Evolutionary conservation across 2,329 filamentous ascomycete species (phyloP), one percentile per base, ranked within the genome.

Genomic region (Fusarium phyllophilum): DNA sequence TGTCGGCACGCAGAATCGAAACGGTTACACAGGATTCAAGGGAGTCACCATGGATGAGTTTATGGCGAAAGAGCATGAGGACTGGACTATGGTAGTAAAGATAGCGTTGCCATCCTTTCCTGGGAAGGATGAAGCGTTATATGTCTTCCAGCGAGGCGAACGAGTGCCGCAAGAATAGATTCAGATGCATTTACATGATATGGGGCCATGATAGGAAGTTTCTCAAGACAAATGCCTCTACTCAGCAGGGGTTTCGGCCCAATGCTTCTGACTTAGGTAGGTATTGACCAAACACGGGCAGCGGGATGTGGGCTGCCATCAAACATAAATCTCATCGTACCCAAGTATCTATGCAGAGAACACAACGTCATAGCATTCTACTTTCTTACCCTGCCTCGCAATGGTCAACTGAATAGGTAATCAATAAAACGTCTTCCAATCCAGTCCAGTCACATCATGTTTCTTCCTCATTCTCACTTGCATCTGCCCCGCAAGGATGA

Each of bases 51-150:
- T 93, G 80, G 91, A 91, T 75, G 86, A 91, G 77, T 94, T 90
- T 84, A 90, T 94, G 83, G 86, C 82, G 68, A 83, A 80, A 54
- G 88, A 91, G 78, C 86, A 89, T 75, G 79, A 78, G 33, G 85
- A 84, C 4, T 94, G 90, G 88, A 85, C 86, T 56, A 87, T 88
- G 80, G 85, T 89, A 6, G 85, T 89, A 20, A 90, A 92, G 83
- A 85, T 94, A 70, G 87, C 92, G 8, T 80, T 95, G 78, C 92
- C 92, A 29, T 93, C 91, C 79, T 94, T 94, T 81, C 89, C 92
- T 6, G 92, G 91, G 34, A 94, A 94, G 80, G 93, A 95, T 76
- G 92, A 95, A 82, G 92, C 90, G 1, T 78, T 94, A 62, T 94
- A 91, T 81, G 86, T 93, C 26, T 94, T 92, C 74, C 85, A 88